Evolutionary conservation across 2,329 filamentous ascomycete genomes (phyloP).

Genomic region (Aspergillus viridinutans): DNA sequence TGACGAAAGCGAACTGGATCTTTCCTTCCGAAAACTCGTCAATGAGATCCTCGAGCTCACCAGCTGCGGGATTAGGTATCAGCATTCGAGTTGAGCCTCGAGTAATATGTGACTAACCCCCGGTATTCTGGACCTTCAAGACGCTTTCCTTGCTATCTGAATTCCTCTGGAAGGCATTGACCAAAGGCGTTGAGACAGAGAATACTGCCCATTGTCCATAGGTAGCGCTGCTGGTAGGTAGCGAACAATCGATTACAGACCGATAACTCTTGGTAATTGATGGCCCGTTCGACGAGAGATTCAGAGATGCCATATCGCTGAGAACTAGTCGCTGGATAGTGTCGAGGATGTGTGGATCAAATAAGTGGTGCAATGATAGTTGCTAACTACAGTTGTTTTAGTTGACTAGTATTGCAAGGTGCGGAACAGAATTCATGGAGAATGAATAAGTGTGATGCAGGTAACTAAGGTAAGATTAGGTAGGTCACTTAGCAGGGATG

Average conservation of each 20-base stretch:
- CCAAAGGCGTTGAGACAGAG: slow-evolving; percentile 83
- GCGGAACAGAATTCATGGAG: too few relatives aligned
- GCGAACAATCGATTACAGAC: slow-evolving; percentile 59
- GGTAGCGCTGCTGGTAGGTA: slow-evolving; percentile 66
- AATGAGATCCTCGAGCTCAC: slow-evolving; percentile 81
- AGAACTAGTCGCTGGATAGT: background rate
- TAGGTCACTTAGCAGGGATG: background rate
- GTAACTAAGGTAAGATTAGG: background rate
- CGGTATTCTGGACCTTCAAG: slow-evolving; percentile 87
- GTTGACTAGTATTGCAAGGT: background rate
- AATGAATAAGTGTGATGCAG: background rate
- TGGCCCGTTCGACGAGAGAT: slow-evolving; percentile 72
- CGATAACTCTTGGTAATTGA: slow-evolving; percentile 76
- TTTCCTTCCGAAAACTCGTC: slow-evolving; percentile 97
- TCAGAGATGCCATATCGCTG: slow-evolving; percentile 67
- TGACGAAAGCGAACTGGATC: slow-evolving; percentile 94
- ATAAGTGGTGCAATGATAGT: background rate
- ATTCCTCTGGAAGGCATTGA: slow-evolving; percentile 86
- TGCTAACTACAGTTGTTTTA: background rate
- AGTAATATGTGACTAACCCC: slow-evolving; percentile 55
- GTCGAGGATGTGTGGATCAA: background rate
- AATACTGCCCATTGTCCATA: slow-evolving; percentile 92
- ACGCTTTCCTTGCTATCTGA: slow-evolving; percentile 84
- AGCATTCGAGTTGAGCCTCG: background rate
- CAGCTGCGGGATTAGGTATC: slow-evolving; percentile 56